These are phyloP conservation scores for Pistacia atlantica DNA, from an alignment of 345 rosid genomes.

Conservation along the genomic window DNA sequence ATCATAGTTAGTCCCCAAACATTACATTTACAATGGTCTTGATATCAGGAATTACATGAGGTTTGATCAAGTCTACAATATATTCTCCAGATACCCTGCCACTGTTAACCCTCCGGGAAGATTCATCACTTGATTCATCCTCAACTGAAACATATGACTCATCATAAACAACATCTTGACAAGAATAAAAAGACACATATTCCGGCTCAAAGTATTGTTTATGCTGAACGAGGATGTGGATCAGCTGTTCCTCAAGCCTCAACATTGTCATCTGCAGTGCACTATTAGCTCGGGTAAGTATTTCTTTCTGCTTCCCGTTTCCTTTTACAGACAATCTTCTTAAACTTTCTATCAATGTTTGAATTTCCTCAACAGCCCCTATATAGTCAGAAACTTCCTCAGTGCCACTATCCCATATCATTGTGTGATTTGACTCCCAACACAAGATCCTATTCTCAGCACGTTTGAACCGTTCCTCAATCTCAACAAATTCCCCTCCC, in stretches of 20 bases:
- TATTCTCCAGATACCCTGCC: conserved; percentile 26
- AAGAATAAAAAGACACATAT: conserved; percentile 41
- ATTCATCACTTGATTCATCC: conserved; percentile 42
- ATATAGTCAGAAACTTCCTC: conserved; percentile 47
- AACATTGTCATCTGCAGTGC: conserved; percentile 66
- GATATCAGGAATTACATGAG: conserved; percentile 50
- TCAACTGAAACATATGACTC: conserved; percentile 68
- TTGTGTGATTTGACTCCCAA: conserved; percentile 53
- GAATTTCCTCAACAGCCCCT: conserved; percentile 54
- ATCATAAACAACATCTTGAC: conserved; percentile 38
- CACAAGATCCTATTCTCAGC: conserved; percentile 45
- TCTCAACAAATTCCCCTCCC: conserved; percentile 32
- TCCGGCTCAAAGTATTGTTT: conserved; percentile 40
- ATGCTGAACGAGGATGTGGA: conserved; percentile 51
- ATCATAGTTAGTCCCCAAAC: conserved; percentile 59
- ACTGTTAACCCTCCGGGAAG: conserved; percentile 27
- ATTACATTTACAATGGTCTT: conserved; percentile 67
- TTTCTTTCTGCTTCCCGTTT: conserved; percentile 45
- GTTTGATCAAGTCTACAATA: conserved; percentile 50
- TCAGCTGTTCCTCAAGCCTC: conserved; percentile 74
- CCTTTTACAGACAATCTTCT: conserved; percentile 30
- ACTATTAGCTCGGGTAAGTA: conserved; percentile 45
- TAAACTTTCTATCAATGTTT: conserved; percentile 34
- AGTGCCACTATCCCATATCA: conserved; percentile 58
- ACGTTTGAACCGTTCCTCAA: conserved; percentile 44